phyloP scores from a whole-genome alignment of 495 filamentous ascomycete genomes.

The Collariella sp. region DNA sequence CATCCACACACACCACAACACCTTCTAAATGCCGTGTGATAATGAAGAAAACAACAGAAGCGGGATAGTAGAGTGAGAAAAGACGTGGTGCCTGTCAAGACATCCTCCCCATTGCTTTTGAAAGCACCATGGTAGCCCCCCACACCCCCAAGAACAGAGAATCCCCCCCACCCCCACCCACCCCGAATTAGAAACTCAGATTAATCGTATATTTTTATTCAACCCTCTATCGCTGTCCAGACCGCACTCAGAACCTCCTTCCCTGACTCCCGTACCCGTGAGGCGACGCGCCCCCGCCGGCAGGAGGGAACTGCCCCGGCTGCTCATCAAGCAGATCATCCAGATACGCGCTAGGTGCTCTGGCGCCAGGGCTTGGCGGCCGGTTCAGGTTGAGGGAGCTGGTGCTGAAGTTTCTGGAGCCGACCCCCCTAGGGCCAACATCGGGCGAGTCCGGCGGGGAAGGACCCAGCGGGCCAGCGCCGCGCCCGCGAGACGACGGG shows the following conservation, averaged over 20 bases:
- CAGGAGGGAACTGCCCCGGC: constrained; percentile 30
- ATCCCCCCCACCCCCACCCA: too few species aligned
- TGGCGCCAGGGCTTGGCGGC: constrained; percentile 48
- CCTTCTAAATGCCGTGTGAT: too few species aligned
- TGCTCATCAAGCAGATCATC: constrained; percentile 79
- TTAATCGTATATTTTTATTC: not conserved
- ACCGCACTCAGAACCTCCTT: constrained; percentile 7
- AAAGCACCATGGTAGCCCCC: too few species aligned
- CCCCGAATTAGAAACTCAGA: too few species aligned
- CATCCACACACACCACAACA: too few species aligned
- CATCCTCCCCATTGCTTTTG: too few species aligned
- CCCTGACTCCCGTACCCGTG: constrained; percentile 8
- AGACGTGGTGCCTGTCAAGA: too few species aligned
- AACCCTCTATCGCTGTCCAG: not conserved
- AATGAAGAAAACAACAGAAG: too few species aligned
- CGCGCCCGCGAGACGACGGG: constrained; percentile 44
- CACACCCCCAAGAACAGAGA: too few species aligned
- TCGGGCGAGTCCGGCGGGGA: constrained; percentile 63
- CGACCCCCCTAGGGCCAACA: constrained; percentile 22
- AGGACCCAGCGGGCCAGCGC: constrained; percentile 30
- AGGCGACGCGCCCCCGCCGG: constrained; percentile 12
- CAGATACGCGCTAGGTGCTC: constrained; percentile 85
- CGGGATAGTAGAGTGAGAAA: too few species aligned
- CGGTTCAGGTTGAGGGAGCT: constrained; percentile 62
- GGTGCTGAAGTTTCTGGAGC: constrained; percentile 43